Evolutionary conservation across 2,329 filamentous ascomycete genomes (phyloP), one percentile per base, ranked within the genome.

Genomic region (Exserohilum rostratum): DNA sequence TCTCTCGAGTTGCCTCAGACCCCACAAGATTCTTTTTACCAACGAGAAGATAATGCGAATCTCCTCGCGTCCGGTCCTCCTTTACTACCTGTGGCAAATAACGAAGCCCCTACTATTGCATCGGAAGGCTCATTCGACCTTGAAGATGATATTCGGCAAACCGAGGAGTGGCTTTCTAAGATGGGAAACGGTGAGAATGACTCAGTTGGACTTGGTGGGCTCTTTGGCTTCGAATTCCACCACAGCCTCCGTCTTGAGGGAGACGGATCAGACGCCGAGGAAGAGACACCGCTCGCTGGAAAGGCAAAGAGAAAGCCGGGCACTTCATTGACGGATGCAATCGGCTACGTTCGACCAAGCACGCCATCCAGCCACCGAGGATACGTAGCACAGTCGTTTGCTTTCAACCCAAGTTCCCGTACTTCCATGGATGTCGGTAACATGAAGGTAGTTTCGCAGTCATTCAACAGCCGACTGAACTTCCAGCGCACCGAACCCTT

Each of bases 191-290:
- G 50, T 1, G 44, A 51, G 1, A 47, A 54, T 6, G 44, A n/a
- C 3, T 13, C 40, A 6, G 45, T 47, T 11, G 15, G 38, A 12
- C 15, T 54, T 34, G 42, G 46, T 3, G 53, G 53, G 27, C 15
- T 59, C 22, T 53, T 53, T 15, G 47, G 50, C n/a, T 46, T 54
- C 34, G 12, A 45, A 1, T 50, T 57, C 20, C 50, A 60, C 25
- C 50, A 54, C 17, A 39, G 27, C 17, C 22, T 50, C 30, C 35
- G 53, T n/a, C 7, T 31, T 30, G 31, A 31, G 40, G 27, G 34
- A 2, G 40, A 46, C 6, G 44, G n/a, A 7, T 42, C n/a, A 9
- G 40, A 37, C 18, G 34, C 37, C 5, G 45, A 48, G 18, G 39
- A 17, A n/a, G 27, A 38, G 17, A 39, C 6, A 9, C 15, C 18